Percentiles rank a stretch among this genome's conserved stretches.
These are phyloP conservation scores for Herpetospermum pedunculosum DNA, from an alignment of 306 rosid species.

Conservation along the genomic window DNA sequence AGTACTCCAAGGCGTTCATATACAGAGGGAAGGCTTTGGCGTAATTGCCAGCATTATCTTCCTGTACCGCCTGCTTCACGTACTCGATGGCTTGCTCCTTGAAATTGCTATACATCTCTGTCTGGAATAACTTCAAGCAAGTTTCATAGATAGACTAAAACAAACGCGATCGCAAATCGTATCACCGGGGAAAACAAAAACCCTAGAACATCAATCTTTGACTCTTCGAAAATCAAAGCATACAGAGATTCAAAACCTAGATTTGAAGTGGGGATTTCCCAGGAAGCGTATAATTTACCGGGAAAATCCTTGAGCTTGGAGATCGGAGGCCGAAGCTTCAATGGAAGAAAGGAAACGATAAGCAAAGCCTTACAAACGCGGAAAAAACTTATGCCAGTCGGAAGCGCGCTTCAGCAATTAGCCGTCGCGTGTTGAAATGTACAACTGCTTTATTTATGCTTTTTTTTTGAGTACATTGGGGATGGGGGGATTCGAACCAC, in stretches of 20 bases:
- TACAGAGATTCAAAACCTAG: background rate
- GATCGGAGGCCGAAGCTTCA: background rate
- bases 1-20: constrained; percentile 95
- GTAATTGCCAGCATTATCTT: constrained; percentile 88
- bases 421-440: background rate
- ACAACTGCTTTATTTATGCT: no score
- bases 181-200: background rate
- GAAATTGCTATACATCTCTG: constrained; percentile 90
- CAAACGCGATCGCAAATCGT: background rate
- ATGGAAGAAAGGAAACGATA: background rate
- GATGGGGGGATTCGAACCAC: no score
- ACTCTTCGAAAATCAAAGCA: background rate
- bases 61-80: constrained; percentile 94
- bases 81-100: constrained; percentile 97
- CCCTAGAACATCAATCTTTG: constrained; percentile 8
- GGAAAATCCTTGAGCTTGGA: background rate
- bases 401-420: background rate
- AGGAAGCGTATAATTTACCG: background rate
- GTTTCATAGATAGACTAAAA: constrained; percentile 19
- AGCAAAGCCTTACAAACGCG: background rate
- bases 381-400: background rate
- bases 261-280: background rate
- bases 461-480: no score
- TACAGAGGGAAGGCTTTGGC: constrained; percentile 91
- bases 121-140: background rate